Evolutionary conservation across 352 stramenopile species (phyloP), one percentile per base, ranked within the genome.

Genomic region (Aphanomyces astaci): DNA sequence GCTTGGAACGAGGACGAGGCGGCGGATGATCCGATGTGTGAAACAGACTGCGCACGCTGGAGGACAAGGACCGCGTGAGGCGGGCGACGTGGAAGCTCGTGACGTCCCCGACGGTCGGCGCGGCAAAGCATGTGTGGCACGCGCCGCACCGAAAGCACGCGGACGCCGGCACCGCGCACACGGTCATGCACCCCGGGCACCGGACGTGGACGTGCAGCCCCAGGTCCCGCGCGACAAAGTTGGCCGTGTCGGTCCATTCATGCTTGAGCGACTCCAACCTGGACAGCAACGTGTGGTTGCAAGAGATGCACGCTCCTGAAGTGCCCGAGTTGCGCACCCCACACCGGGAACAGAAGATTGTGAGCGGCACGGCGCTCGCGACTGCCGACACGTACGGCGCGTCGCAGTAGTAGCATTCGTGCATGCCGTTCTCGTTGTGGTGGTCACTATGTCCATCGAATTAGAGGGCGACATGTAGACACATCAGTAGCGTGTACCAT

Each of bases 1-100:
- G n/a, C n/a, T n/a, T n/a, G n/a, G n/a, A n/a, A n/a, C n/a, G n/a
- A n/a, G n/a, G n/a, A n/a, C n/a, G n/a, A n/a, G n/a, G n/a, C n/a
- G n/a, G n/a, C n/a, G n/a, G n/a, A n/a, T n/a, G n/a, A n/a, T n/a
- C n/a, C 57, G 39, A 43, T 17, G 43, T 67, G 52, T 72, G 75
- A 55, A 93, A 93, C 4, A 93, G 75, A 7, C 79, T 79, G 64
- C 87, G 81, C 25, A 94, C 88, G 32, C 82, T 92, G 56, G 79
- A 88, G 28, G 80, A 87, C 43, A 93, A 86, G 40, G 82, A 90
- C 54, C 81, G 84, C 62, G 85, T 81, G 24, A 94, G 73, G 1
- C 81, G 74, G n/a, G 76, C 79, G 70, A 92, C 83, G 76, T 94
- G 85, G 63, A 94, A 94, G 71, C 90, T 92, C 40, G 85, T 94